phyloP scores from a whole-genome alignment of 2,329 filamentous ascomycete genomes.

The Stenocarpella maydis region DNA sequence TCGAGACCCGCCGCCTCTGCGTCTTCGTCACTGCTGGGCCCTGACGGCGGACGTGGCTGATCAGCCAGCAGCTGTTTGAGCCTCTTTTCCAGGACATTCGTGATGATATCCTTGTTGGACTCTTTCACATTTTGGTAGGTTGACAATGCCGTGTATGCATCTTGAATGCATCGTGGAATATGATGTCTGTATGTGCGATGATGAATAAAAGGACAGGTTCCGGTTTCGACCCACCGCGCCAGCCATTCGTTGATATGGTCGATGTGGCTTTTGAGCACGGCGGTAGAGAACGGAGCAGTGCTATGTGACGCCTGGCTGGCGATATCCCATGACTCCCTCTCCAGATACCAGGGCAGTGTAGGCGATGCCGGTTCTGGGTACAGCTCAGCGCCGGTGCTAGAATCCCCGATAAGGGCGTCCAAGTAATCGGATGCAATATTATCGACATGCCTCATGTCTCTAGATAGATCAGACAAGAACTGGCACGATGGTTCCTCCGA shows the following conservation, averaged over 20 bases:
- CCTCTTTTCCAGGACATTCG: slow-evolving; percentile 32
- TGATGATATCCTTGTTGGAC: slow-evolving; percentile 33
- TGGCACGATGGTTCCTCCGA: slow-evolving; percentile 14
- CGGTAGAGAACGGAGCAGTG: slow-evolving; percentile 8
- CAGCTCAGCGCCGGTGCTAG: neutral
- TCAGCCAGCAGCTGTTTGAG: slow-evolving; percentile 29
- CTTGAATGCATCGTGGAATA: slow-evolving; percentile 42
- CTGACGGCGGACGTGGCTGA: neutral
- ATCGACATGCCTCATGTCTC: slow-evolving; percentile 13
- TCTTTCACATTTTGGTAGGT: slow-evolving; percentile 38
- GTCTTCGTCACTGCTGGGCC: neutral
- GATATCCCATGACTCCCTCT: slow-evolving; percentile 34
- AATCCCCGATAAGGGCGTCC: neutral
- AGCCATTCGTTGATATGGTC: slow-evolving; percentile 40
- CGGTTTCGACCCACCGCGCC: slow-evolving; percentile 40
- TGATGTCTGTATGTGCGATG: slow-evolving; percentile 40
- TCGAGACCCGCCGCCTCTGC: slow-evolving; percentile 15
- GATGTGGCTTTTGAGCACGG: slow-evolving; percentile 33
- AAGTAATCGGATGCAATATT: neutral
- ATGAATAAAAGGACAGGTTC: slow-evolving; percentile 46
- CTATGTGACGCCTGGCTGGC: slow-evolving; percentile 13
- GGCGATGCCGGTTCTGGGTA: neutral
- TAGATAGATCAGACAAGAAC: neutral
- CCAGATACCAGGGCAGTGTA: slow-evolving; percentile 28
- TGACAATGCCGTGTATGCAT: slow-evolving; percentile 42